phyloP scores from a whole-genome alignment of 331 rosid genomes.

The Spiraea crenata region DNA sequence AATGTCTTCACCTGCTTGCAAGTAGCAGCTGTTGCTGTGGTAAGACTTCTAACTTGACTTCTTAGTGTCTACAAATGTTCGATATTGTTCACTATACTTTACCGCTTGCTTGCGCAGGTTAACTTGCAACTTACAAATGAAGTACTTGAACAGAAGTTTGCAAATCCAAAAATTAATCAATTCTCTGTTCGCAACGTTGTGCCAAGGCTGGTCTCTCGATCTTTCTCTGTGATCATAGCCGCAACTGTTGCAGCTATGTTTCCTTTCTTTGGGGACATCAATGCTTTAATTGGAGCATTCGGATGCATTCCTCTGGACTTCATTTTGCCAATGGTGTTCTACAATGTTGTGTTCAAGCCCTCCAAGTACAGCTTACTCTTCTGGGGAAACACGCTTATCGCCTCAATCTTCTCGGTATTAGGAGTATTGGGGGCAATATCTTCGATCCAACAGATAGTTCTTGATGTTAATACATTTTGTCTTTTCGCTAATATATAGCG shows the following conservation, averaged over 20 bases:
- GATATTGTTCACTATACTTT: no score
- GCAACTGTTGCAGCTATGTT: slow-evolving; percentile 72
- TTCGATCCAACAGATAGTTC: slow-evolving; percentile 59
- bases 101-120: slow-evolving; percentile 37
- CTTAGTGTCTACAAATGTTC: no score
- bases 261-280: slow-evolving; percentile 83
- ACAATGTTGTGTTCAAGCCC: slow-evolving; percentile 72
- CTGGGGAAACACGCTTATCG: slow-evolving; percentile 64
- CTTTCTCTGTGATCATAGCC: slow-evolving; percentile 56
- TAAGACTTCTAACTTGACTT: no score
- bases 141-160: slow-evolving; percentile 57
- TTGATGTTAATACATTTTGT: slow-evolving; percentile 60
- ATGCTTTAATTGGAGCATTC: slow-evolving; percentile 76
- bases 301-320: slow-evolving; percentile 78
- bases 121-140: slow-evolving; percentile 86
- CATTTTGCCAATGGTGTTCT: slow-evolving; percentile 78
- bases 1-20: slow-evolving; percentile 46
- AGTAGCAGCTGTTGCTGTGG: slow-evolving; percentile 44
- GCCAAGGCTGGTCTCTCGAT: slow-evolving; percentile 60
- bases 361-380: slow-evolving; percentile 45
- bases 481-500: slow-evolving; percentile 37
- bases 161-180: slow-evolving; percentile 58
- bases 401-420: slow-evolving; percentile 43
- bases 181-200: slow-evolving; percentile 56
- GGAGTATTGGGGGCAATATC: slow-evolving; percentile 64